Evolutionary conservation across 2,329 filamentous ascomycete species (phyloP), one percentile per base, ranked within the genome.

Genomic region (Colletotrichum tropicicola): DNA sequence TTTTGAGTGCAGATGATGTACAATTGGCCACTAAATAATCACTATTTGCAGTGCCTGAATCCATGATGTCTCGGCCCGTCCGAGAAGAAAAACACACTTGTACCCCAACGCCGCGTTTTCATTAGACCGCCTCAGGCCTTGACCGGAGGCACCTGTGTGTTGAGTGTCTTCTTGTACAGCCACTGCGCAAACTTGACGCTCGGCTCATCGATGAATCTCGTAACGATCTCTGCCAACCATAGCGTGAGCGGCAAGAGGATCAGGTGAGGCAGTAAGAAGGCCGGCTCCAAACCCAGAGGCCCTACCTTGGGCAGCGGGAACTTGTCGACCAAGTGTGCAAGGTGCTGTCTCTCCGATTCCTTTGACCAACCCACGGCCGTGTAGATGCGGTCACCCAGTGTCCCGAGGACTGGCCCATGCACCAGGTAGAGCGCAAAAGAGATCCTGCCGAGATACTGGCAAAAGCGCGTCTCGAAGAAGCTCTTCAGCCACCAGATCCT

Each of bases 371-470:
- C 90, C 0, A 82, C 81, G 7, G 87, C 86, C 5, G 85, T 81
- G 73, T 92, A 92, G 1, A 92, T 23, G 39, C 89, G 79, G 71
- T 92, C 88, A 72, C 72, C 72, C 6, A 73, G 58, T 4, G 80
- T 80, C 65, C 86, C 84, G 69, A 85, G 79, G 1, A 83, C 79
- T 4, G 85, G 83, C 0, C 86, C 85, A 71, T 90, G 87, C 76
- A 88, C 83, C 15, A 90, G 79, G 72, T 90, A 90, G 19, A 90
- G 72, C 51, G 85, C 83, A 70, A 87, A 90, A 41, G 85, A 88
- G 66, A 89, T 83, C 69, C 82, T 82, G 59, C 87, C 87, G 5
- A 89, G 76, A 73, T 89, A 89, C 69, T 88, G 86, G 5, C 86
- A 78, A 21, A 80, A 69, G 2, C 74, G 70, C 3, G 78, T 76